Conservation (phyloP, 495 filamentous ascomycete genomes). For the Aspergillus egyptiacus region DNA sequence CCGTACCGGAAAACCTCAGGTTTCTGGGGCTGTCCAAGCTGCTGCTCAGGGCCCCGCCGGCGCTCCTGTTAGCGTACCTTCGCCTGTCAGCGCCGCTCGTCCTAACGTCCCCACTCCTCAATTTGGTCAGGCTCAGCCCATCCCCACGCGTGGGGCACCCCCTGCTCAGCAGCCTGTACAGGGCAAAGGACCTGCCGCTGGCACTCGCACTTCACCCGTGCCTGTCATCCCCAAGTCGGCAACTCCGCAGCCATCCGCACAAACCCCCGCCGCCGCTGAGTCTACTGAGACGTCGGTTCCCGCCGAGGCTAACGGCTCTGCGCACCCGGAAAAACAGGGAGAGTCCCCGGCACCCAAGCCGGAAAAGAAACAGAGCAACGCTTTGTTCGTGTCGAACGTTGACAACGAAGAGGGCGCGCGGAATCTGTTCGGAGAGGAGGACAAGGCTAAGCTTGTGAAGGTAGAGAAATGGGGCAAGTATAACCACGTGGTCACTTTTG, state of each 20-base stretch:
- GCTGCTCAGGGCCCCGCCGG: slow-evolving; percentile 33
- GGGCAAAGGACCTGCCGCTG: slow-evolving; percentile 32
- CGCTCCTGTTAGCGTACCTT: slow-evolving; percentile 32
- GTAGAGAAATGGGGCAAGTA: slow-evolving; percentile 70
- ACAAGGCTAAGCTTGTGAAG: slow-evolving; percentile 67
- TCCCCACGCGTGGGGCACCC: slow-evolving; percentile 18
- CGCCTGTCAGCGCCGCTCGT: slow-evolving; percentile 17
- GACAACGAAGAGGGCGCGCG: slow-evolving; percentile 71
- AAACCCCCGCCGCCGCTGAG: slow-evolving; percentile 17
- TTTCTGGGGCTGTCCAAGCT: slow-evolving; percentile 30
- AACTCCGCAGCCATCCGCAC: slow-evolving; percentile 45
- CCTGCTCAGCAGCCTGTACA: slow-evolving; percentile 36
- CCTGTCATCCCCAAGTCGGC: slow-evolving; percentile 51
- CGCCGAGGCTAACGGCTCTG: slow-evolving; percentile 33
- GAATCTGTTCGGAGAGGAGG: slow-evolving; percentile 73
- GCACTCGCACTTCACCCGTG: slow-evolving; percentile 41
- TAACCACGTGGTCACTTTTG: slow-evolving; percentile 78
- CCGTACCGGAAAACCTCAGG: slow-evolving; percentile 50
- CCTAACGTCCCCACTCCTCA: slow-evolving; percentile 29
- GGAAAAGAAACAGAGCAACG: slow-evolving; percentile 59
- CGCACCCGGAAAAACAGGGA: slow-evolving; percentile 32
- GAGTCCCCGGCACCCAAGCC: slow-evolving; percentile 35
- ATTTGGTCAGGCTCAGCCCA: slow-evolving; percentile 37
- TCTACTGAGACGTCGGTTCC: slow-evolving; percentile 29
- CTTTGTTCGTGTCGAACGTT: slow-evolving; percentile 77